Conservation (phyloP, 2,329 filamentous ascomycete genomes). For the Ophiostoma pallidulum region DNA sequence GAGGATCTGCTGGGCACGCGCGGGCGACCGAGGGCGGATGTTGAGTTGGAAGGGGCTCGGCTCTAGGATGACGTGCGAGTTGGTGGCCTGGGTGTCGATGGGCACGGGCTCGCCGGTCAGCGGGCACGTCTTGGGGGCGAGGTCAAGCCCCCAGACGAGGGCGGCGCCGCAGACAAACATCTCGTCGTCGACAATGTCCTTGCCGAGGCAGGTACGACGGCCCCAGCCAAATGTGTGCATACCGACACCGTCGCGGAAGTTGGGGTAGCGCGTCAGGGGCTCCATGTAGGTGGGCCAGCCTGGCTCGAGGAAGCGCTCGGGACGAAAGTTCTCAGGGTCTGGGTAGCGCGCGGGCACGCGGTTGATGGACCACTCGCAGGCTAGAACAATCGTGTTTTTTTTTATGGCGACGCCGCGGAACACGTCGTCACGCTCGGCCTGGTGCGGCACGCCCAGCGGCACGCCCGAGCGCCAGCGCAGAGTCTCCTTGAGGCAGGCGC, state of each 20-base stretch:
- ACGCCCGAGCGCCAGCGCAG: conserved; percentile 49
- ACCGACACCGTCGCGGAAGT: conserved; percentile 46
- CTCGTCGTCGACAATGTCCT: conserved; percentile 53
- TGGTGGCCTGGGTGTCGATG: conserved; percentile 41
- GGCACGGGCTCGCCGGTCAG: conserved; percentile 32
- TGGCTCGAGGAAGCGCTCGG: conserved; percentile 54
- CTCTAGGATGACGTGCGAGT: conserved; percentile 44
- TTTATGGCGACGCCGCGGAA: conserved; percentile 38
- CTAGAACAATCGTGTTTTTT: conserved; percentile 39
- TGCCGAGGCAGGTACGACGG: conserved; percentile 52
- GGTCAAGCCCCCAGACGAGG: conserved; percentile 41
- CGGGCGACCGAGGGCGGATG: conserved; percentile 32
- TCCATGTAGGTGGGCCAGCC: conserved; percentile 56
- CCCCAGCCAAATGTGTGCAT: conserved; percentile 59
- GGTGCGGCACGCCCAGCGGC: conserved; percentile 41
- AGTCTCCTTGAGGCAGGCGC: conserved; percentile 49
- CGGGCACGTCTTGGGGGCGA: conserved; percentile 31
- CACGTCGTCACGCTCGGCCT: conserved; percentile 37
- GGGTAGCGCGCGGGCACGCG: conserved; percentile 51
- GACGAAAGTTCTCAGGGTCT: conserved; percentile 52
- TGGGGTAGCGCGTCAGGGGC: conserved; percentile 53
- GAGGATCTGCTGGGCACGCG: conserved; percentile 30
- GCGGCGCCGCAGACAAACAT: conserved; percentile 40
- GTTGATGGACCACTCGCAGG: conserved; percentile 47
- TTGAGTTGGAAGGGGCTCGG: conserved; percentile 37